Evolutionary conservation across 176 grass and related monocot genomes (phyloP).

Genomic region (Triticum turgidum): DNA sequence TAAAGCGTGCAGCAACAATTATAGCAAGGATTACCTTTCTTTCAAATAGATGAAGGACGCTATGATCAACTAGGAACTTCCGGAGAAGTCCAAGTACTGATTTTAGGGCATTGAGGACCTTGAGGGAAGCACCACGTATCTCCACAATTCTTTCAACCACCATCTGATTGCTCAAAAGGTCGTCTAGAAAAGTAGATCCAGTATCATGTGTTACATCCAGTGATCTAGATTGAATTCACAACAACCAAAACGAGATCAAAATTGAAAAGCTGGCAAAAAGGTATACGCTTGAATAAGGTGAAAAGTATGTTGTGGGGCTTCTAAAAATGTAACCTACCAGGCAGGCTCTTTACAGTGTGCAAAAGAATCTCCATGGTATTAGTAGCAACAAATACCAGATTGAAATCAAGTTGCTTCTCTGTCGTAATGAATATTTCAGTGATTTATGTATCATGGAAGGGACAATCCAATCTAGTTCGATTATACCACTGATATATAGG

Average conservation of each 20-base stretch:
- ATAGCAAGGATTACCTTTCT: constrained; percentile 44
- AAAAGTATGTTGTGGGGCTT: neutral
- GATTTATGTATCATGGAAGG: neutral
- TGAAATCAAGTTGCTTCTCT: neutral
- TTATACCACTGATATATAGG: neutral
- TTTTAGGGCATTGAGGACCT: constrained; percentile 63
- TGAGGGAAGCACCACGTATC: constrained; percentile 63
- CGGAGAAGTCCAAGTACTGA: constrained; percentile 59
- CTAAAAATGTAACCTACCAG: neutral
- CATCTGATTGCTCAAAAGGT: constrained; percentile 22
- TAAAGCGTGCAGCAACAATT: neutral
- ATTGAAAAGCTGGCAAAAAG: neutral
- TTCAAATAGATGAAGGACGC: constrained; percentile 82
- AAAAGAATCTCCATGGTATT: neutral
- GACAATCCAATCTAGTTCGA: neutral
- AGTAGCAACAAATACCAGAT: neutral
- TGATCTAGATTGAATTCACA: neutral
- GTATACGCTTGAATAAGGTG: neutral
- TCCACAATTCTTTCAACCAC: constrained; percentile 75
- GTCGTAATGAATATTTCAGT: neutral
- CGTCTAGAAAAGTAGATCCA: constrained; percentile 23
- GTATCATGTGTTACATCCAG: constrained; percentile 9
- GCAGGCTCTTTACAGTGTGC: neutral
- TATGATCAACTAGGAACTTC: constrained; percentile 86
- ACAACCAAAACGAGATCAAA: neutral